phyloP scores from a whole-genome alignment of 2,329 filamentous ascomycete genomes.

The Aureobasidium lini region DNA sequence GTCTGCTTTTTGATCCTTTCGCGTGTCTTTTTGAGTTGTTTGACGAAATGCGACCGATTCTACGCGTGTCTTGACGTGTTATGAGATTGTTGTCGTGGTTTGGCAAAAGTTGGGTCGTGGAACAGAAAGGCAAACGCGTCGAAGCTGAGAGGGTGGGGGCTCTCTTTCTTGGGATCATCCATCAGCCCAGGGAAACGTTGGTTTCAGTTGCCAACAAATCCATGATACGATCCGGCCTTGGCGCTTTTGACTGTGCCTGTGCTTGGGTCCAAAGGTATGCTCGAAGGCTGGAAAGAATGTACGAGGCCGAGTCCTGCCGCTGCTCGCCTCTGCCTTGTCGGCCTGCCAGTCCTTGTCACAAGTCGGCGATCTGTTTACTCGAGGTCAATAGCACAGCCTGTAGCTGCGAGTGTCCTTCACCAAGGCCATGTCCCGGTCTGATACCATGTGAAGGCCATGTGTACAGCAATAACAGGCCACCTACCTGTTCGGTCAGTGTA shows the following conservation, averaged over 20 bases:
- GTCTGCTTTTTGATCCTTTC: constrained; percentile 14
- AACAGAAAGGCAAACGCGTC: constrained; percentile 8
- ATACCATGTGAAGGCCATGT: background rate
- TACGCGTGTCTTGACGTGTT: constrained; percentile 13
- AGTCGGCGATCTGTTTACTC: background rate
- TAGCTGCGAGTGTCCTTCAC: background rate
- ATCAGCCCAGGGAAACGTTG: background rate
- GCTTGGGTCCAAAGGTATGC: background rate
- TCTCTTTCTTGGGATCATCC: background rate
- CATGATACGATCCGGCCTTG: constrained; percentile 5
- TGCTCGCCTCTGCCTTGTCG: background rate
- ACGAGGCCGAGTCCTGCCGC: background rate
- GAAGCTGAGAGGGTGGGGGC: constrained; percentile 1
- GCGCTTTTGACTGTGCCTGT: background rate
- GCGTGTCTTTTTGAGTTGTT: constrained; percentile 2
- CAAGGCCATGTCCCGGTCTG: background rate
- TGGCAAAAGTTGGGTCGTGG: constrained; percentile 11
- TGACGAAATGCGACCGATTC: constrained; percentile 11
- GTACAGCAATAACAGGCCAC: background rate
- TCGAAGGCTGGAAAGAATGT: background rate
- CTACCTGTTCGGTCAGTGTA: background rate
- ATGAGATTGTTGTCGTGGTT: background rate
- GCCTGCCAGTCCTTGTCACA: background rate
- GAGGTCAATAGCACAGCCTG: background rate
- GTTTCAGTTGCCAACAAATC: constrained; percentile 1